These are phyloP conservation scores for Talaromyces ruber DNA, from an alignment of 495 filamentous ascomycete species.

Conservation along the genomic window DNA sequence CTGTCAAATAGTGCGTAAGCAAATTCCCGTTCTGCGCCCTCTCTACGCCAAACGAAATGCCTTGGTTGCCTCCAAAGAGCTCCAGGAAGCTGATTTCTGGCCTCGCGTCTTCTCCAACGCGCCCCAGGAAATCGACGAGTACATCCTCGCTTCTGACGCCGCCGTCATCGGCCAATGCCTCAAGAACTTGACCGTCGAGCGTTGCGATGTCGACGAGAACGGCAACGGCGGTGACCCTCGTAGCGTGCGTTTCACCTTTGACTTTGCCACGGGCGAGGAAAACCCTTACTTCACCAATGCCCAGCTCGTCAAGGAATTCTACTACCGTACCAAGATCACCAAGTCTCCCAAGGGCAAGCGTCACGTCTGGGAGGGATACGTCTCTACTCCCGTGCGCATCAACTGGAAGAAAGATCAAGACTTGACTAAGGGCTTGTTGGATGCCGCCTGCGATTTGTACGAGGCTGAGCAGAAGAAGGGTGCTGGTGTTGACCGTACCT, in stretches of 20 bases:
- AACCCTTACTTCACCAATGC: constrained; percentile 71
- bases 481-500: constrained; percentile 14
- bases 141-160: constrained; percentile 71
- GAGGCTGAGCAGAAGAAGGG: constrained; percentile 52
- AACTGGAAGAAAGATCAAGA: constrained; percentile 83
- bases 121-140: constrained; percentile 73
- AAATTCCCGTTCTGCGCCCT: constrained; percentile 32
- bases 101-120: constrained; percentile 76
- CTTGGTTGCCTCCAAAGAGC: constrained; percentile 52
- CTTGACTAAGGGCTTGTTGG: constrained; percentile 69
- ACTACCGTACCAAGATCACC: constrained; percentile 51
- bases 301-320: constrained; percentile 82
- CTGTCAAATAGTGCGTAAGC: constrained; percentile 23
- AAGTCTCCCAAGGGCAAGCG: constrained; percentile 35
- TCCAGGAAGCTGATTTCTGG: constrained; percentile 68
- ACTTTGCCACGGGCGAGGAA: constrained; percentile 35
- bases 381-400: constrained; percentile 78
- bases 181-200: constrained; percentile 54
- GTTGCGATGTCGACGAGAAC: constrained; percentile 63
- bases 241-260: constrained; percentile 34
- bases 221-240: constrained; percentile 39
- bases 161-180: constrained; percentile 54
- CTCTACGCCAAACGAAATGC: constrained; percentile 66
- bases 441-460: constrained; percentile 57
- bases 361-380: constrained; percentile 57